These are phyloP conservation scores for Nicotiana sylvestris DNA, from an alignment of 257 asterid species.

Conservation along the genomic window DNA sequence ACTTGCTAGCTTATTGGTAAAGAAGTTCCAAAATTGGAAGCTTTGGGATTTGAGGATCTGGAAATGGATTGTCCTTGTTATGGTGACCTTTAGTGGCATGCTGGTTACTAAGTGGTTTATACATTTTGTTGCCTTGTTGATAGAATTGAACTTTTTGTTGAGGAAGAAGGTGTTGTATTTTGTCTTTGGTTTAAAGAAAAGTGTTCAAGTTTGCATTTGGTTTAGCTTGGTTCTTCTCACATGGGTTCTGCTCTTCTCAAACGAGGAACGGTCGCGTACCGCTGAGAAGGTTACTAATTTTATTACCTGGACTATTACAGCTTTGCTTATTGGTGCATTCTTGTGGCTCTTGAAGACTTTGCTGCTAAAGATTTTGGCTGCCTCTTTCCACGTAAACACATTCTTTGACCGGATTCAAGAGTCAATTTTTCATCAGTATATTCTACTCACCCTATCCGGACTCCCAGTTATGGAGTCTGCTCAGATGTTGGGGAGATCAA, in stretches of 20 bases:
- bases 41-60: conserved; percentile 55
- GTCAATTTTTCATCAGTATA: conserved; percentile 65
- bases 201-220: conserved; percentile 70
- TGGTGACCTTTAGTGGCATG: conserved; percentile 77
- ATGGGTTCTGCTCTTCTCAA: conserved; percentile 53
- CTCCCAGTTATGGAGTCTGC: conserved; percentile 64
- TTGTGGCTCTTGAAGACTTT: conserved; percentile 76
- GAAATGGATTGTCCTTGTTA: conserved; percentile 70
- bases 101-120: conserved; percentile 58
- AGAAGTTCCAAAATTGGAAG: conserved; percentile 28
- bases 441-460: conserved; percentile 59
- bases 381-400: conserved; percentile 68
- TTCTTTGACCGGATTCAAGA: conserved; percentile 89
- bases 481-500: conserved; percentile 47
- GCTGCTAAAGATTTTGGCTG: conserved; percentile 71
- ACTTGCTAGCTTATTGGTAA: conserved; percentile 49
- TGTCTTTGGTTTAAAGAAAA: conserved; percentile 67
- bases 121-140: conserved; percentile 56
- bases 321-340: conserved; percentile 62
- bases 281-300: conserved; percentile 40
- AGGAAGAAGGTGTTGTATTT: conserved; percentile 74
- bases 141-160: conserved; percentile 70
- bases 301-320: conserved; percentile 62
- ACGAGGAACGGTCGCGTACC: conserved; percentile 31
- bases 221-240: conserved; percentile 54